These are phyloP conservation scores for Myxozyma neglecta DNA, from an alignment of 805 yeast genomes.

Conservation along the genomic window DNA sequence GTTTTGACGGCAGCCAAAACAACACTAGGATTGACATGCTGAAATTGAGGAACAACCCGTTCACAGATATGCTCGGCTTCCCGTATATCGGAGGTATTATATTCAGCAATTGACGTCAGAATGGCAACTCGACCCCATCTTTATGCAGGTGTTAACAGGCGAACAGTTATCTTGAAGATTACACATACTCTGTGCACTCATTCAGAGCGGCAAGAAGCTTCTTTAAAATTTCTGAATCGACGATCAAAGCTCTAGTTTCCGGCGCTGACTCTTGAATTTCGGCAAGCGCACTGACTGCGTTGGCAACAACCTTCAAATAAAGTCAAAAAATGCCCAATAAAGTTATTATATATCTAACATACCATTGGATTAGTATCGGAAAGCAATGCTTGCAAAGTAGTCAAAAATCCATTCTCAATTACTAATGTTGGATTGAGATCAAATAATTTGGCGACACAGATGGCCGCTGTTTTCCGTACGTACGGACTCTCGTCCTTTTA, in stretches of 20 bases:
- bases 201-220: slow-evolving; percentile 80
- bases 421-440: slow-evolving; percentile 81
- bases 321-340: neutral
- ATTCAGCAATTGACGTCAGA: slow-evolving; percentile 75
- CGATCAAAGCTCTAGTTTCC: slow-evolving; percentile 49
- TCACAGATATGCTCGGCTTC: slow-evolving; percentile 87
- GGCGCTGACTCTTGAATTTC: slow-evolving; percentile 76
- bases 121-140: slow-evolving; percentile 93
- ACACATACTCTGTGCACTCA: slow-evolving; percentile 81
- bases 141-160: neutral
- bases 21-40: slow-evolving; percentile 95
- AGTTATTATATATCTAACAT: neutral
- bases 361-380: slow-evolving; percentile 93
- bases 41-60: slow-evolving; percentile 89
- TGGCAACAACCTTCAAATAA: slow-evolving; percentile 63
- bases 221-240: slow-evolving; percentile 44
- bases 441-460: slow-evolving; percentile 92
- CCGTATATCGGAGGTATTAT: slow-evolving; percentile 51
- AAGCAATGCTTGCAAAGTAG: slow-evolving; percentile 61
- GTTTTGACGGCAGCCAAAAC: slow-evolving; percentile 83
- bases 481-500: slow-evolving; percentile 85
- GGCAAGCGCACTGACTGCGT: slow-evolving; percentile 79
- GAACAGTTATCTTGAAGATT: too few species aligned
- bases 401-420: slow-evolving; percentile 81
- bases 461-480: slow-evolving; percentile 95